Evolutionary conservation across 1,284 basidiomycete genomes (phyloP), one percentile per base, ranked within the genome.

Genomic region (Tilletiopsis washingtonensis): DNA sequence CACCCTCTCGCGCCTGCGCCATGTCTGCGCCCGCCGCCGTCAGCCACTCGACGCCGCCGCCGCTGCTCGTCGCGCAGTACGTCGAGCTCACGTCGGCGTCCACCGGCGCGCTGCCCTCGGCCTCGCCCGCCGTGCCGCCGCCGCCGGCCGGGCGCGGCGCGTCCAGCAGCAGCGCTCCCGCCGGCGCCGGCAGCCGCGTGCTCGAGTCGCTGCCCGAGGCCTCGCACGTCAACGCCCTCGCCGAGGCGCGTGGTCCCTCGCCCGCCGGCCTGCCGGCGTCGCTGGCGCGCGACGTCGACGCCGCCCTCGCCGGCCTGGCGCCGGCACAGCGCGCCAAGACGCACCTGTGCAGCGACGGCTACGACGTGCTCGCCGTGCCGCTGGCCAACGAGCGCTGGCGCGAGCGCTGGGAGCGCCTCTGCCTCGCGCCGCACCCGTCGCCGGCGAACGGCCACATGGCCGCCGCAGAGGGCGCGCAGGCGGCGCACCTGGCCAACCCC

Each of bases 301-400:
- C 55, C 2, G 64, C 62, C 3, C 59, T 67, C 40, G 45, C 50
- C 21, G 57, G 49, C n/a, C 59, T 67, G 21, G 58, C 61, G n/a
- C 53, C 64, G 7, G 34, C 43, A 6, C 51, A 49, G 32, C 43
- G 56, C 19, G 40, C 41, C 36, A 37, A 44, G 3, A 45, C 53
- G 3, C 53, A 61, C n/a, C 61, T 66, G 17, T 43, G 59, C 5
- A 59, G 54, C 6, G 73, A 69, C 19, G 79, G 80, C 43, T 81
- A 80, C 60, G 78, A 79, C 53, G 59, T 71, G 21, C 78, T 91
- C 44, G 86, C 83, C 59, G 67, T 93, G n/a, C 88, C 90, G 15
- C 78, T 97, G 23, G 86, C 91, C 19, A 96, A 88, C 57, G 80
- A 80, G 21, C 80, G 80, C 27, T 98, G 93, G 93, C 83, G 82